These are phyloP conservation scores for Magnaporthiopsis incrustans DNA, from an alignment of 2,329 filamentous ascomycete genomes.

Conservation along the genomic window DNA sequence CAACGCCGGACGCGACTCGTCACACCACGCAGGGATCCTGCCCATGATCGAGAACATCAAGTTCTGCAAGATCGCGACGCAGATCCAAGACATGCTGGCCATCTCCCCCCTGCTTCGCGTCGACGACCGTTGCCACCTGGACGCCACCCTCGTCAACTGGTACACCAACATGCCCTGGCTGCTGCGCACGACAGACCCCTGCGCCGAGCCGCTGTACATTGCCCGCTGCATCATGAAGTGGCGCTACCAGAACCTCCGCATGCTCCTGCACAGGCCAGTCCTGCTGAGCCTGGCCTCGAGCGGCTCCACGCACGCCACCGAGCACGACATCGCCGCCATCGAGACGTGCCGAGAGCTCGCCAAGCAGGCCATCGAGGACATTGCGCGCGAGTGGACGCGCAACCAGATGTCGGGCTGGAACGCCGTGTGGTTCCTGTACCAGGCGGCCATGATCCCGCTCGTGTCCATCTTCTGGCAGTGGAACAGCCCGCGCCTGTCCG, in stretches of 20 bases:
- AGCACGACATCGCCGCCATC: conserved; percentile 60
- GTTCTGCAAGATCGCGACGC: conserved; percentile 72
- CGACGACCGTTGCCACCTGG: conserved; percentile 58
- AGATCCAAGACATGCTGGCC: conserved; percentile 68
- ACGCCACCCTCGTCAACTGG: conserved; percentile 64
- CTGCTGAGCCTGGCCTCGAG: conserved; percentile 57
- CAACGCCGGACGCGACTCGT: conserved; percentile 38
- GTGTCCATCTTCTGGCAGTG: conserved; percentile 66
- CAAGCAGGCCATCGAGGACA: conserved; percentile 63
- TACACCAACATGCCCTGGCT: conserved; percentile 62
- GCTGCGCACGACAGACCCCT: conserved; percentile 55
- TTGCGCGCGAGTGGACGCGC: conserved; percentile 59
- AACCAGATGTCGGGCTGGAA: conserved; percentile 77
- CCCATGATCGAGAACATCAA: conserved; percentile 69
- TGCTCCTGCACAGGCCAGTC: conserved; percentile 66
- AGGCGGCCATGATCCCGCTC: conserved; percentile 71
- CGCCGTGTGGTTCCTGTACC: conserved; percentile 74
- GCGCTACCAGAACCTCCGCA: conserved; percentile 71
- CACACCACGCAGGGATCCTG: conserved; percentile 56
- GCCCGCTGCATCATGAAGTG: conserved; percentile 72
- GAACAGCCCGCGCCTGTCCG: conserved; percentile 36
- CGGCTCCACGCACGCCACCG: conserved; percentile 38
- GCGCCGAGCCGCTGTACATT: conserved; percentile 61
- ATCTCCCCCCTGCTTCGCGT: conserved; percentile 59
- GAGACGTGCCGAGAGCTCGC: conserved; percentile 63